A percentile compares a stretch with the other conserved stretches of the same genome.
Evolutionary conservation across 352 stramenopile species (phyloP).

Genomic region (Phytophthora niederhauseri): DNA sequence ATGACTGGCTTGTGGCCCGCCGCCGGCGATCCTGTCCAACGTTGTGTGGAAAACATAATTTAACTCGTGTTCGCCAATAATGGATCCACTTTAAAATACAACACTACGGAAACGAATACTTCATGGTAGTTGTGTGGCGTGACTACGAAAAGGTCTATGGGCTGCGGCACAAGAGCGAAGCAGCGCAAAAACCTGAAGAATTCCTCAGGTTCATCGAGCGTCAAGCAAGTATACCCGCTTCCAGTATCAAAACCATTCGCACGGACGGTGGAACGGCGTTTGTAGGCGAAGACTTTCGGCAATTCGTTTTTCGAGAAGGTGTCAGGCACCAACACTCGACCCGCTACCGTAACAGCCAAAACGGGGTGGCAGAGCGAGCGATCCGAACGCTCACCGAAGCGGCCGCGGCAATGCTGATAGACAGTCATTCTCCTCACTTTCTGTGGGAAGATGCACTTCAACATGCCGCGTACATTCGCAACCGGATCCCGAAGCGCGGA

Average conservation of each 20-base stretch:
- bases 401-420: not conserved
- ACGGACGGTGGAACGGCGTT: not conserved
- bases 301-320: not conserved
- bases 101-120: not conserved
- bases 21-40: too few species aligned
- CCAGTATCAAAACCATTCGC: not conserved
- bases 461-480: constrained; percentile 9
- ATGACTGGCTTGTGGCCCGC: too few species aligned
- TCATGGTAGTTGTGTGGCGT: not conserved
- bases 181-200: not conserved
- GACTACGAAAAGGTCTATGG: not conserved
- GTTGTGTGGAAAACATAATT: too few species aligned
- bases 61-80: too few species aligned
- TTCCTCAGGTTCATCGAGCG: not conserved
- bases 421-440: not conserved
- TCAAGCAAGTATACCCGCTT: not conserved
- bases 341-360: not conserved
- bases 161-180: not conserved
- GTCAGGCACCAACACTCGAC: not conserved
- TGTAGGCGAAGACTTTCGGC: not conserved
- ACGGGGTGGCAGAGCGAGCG: not conserved
- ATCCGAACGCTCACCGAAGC: not conserved
- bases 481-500: not conserved
- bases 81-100: not conserved
- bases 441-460: constrained; percentile 8